Evolutionary conservation across 2,329 filamentous ascomycete species (phyloP), one percentile per base, ranked within the genome.

Genomic region (Diaporthe vexans): DNA sequence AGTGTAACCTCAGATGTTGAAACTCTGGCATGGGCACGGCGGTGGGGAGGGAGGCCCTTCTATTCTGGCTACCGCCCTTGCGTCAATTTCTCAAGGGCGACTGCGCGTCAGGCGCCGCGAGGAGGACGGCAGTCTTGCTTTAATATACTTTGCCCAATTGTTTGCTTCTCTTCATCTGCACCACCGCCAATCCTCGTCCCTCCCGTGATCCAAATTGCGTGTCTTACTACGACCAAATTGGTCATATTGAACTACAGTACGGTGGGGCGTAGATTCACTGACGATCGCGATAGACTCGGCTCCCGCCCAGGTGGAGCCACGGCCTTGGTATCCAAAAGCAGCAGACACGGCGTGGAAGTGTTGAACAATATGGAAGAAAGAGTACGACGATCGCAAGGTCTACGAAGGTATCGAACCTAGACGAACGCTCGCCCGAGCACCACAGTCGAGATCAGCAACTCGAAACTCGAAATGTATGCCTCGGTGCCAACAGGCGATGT

Each of bases 111-210:
- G 63, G 69, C 46, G 69, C 33, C 40, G 46, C 57, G 33, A 37
- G 69, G 57, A 63, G 57, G 69, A 54, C 19, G 35, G 69, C 69
- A 63, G 69, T 72, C 71, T 74, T 74, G 72, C 51, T 71, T 68
- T 74, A 58, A 72, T 68, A 68, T 61, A 72, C 69, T 33, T 72
- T 71, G 46, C 33, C 69, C n/a, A 52, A n/a, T 54, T 9, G n/a
- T 67, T 67, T 52, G 21, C 46, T 67, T 52, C 29, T 37, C 63
- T 67, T 67, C 46, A 52, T 4, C 26, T 48, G 24, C 63, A 21
- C 7, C 13, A 37, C 46, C 29, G 26, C 19, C 17, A 24, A 24
- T 9, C 46, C 24, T 24, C 29, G 13, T 13, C 19, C 43, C 11
- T 9, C 9, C 46, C 35, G 26, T 24, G 7, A 21, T 35, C 24